phyloP scores from a whole-genome alignment of 352 stramenopile genomes.

The Phytopythium sindhum region DNA sequence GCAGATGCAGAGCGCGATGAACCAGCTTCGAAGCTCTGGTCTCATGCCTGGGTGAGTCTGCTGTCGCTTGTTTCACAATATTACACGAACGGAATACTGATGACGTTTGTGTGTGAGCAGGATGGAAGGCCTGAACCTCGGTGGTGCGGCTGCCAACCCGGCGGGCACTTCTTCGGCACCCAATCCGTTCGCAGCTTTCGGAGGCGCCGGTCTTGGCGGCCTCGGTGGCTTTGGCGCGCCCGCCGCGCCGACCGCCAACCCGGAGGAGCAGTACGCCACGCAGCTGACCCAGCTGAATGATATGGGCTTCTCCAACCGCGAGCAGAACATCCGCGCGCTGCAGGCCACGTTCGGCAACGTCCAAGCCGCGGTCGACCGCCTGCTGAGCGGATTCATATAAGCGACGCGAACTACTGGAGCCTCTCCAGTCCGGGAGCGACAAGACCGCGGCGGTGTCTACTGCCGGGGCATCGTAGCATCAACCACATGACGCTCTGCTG shows the following conservation, averaged over 20 bases:
- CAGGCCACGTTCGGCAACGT: slow-evolving; percentile 87
- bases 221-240: slow-evolving; percentile 34
- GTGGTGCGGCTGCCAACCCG: slow-evolving; percentile 12
- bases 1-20: slow-evolving; percentile 89
- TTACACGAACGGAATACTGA: background rate
- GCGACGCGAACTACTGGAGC: background rate
- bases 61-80: background rate
- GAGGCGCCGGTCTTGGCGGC: slow-evolving; percentile 18
- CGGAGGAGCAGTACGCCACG: slow-evolving; percentile 80
- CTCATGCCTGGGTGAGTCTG: slow-evolving; percentile 56
- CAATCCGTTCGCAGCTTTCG: slow-evolving; percentile 57
- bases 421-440: background rate
- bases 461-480: background rate
- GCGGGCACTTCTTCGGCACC: slow-evolving; percentile 13
- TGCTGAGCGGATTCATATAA: slow-evolving; percentile 75
- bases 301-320: slow-evolving; percentile 90
- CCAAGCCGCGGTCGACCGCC: slow-evolving; percentile 84
- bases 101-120: slow-evolving; percentile 14
- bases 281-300: slow-evolving; percentile 88
- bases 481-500: background rate
- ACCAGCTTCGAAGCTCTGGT: slow-evolving; percentile 67
- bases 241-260: slow-evolving; percentile 49
- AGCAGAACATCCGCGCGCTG: slow-evolving; percentile 86
- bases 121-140: slow-evolving; percentile 50
- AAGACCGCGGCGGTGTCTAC: background rate